Percentiles rank a stretch among this genome's conserved stretches.
phyloP scores from a whole-genome alignment of 768 basidiomycete genomes.

The Mycena capillaripes region DNA sequence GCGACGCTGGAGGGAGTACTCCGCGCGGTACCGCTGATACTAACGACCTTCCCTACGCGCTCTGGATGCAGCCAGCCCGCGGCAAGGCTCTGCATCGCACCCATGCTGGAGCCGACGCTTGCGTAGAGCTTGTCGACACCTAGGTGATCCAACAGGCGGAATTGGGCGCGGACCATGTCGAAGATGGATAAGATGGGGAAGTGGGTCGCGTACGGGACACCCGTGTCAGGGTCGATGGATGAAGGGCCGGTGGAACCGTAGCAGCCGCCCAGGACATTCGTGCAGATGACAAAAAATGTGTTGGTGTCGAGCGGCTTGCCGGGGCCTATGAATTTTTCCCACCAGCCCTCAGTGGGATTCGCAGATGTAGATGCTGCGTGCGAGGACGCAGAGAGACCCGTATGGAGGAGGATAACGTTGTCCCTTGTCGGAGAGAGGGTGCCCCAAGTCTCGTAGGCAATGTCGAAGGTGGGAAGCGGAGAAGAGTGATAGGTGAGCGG shows the following conservation, averaged over 20 bases:
- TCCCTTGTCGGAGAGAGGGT: slow-evolving; percentile 80
- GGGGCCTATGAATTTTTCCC: slow-evolving; percentile 98
- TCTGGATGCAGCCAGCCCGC: slow-evolving; percentile 94
- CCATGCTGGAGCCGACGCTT: slow-evolving; percentile 96
- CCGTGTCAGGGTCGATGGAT: slow-evolving; percentile 78
- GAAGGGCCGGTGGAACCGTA: slow-evolving; percentile 98
- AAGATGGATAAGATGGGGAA: slow-evolving; percentile 96
- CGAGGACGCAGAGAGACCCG: slow-evolving; percentile 95
- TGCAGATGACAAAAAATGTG: slow-evolving; percentile 93
- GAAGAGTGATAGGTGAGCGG: slow-evolving; percentile 67
- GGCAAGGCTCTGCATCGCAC: slow-evolving; percentile 97
- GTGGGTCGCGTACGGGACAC: slow-evolving; percentile 84
- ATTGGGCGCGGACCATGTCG: slow-evolving; percentile 98
- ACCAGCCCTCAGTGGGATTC: slow-evolving; percentile 94
- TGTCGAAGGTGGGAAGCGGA: slow-evolving; percentile 78
- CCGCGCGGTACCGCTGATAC: slow-evolving; percentile 94
- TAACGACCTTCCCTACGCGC: slow-evolving; percentile 90
- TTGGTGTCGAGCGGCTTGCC: slow-evolving; percentile 95
- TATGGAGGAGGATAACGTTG: slow-evolving; percentile 96
- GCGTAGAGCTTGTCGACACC: slow-evolving; percentile 91
- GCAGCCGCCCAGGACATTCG: slow-evolving; percentile 97
- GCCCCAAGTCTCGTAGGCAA: slow-evolving; percentile 99
- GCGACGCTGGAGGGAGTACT: slow-evolving; percentile 94
- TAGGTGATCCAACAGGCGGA: slow-evolving; percentile 85
- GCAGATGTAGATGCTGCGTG: slow-evolving; percentile 88